phyloP scores from a whole-genome alignment of 2,329 filamentous ascomycete genomes.

The Calonectria ilicicola region DNA sequence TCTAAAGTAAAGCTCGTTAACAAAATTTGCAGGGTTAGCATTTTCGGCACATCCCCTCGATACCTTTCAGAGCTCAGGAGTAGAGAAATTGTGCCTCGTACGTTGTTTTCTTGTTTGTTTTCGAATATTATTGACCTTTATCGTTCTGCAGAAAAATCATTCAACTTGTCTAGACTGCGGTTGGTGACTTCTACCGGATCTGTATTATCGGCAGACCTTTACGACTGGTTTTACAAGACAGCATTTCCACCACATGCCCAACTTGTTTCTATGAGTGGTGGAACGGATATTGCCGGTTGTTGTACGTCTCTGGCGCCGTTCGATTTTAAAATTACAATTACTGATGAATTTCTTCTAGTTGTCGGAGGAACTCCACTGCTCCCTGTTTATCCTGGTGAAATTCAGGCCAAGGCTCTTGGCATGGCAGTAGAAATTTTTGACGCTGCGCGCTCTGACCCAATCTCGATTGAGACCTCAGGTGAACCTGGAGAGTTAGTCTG shows the following conservation, averaged over 20 bases:
- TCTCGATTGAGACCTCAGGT: not conserved
- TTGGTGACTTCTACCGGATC: conserved; percentile 18
- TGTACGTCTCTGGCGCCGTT: not conserved
- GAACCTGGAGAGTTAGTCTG: conserved; percentile 9
- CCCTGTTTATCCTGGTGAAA: conserved; percentile 21
- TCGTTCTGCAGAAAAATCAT: not conserved
- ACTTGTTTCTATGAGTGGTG: conserved; percentile 21
- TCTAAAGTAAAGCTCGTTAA: not conserved
- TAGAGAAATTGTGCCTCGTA: conserved; percentile 7
- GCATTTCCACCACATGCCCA: not conserved
- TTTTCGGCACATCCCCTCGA: conserved; percentile 19
- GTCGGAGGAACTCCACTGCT: conserved; percentile 19
- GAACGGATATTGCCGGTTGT: conserved; percentile 18
- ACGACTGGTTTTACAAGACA: conserved; percentile 17
- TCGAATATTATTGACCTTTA: not conserved
- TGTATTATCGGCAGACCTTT: not conserved
- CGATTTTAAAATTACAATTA: not conserved
- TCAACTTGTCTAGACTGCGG: conserved; percentile 2
- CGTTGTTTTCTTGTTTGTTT: not conserved
- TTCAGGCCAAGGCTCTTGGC: conserved; percentile 25
- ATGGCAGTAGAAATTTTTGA: conserved; percentile 29
- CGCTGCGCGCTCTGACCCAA: not conserved
- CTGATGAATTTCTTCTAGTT: not conserved
- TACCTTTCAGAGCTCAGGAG: conserved; percentile 10
- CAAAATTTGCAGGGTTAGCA: not conserved